Percentiles rank a stretch among this genome's conserved stretches.
Conservation (phyloP, 1,284 basidiomycete species). For the Sporisorium scitamineum region DNA sequence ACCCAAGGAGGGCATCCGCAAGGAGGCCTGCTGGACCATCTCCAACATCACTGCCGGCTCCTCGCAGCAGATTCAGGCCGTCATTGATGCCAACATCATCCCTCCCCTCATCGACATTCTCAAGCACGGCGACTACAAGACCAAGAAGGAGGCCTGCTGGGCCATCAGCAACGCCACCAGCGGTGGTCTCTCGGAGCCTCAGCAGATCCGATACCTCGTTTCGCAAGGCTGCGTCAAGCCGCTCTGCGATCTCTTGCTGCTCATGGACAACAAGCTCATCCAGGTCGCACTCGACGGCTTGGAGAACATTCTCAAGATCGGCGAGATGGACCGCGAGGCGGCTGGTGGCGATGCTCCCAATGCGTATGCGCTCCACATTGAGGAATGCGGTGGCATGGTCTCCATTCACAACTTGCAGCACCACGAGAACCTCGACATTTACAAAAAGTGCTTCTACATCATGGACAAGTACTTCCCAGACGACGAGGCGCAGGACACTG, state of each 20-base stretch:
- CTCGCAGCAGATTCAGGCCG: slow-evolving; percentile 91
- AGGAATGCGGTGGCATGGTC: slow-evolving; percentile 94
- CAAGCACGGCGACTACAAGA: slow-evolving; percentile 98
- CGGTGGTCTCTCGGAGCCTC: slow-evolving; percentile 94
- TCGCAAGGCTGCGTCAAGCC: slow-evolving; percentile 98
- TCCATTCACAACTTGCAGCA: slow-evolving; percentile 99
- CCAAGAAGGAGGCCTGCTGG: slow-evolving; percentile 99
- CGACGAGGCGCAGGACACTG: slow-evolving; percentile 74
- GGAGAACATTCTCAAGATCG: slow-evolving; percentile 98
- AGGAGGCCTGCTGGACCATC: slow-evolving; percentile 99
- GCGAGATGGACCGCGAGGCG: slow-evolving; percentile 92
- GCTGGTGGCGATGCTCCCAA: slow-evolving; percentile 86
- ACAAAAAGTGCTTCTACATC: slow-evolving; percentile 99
- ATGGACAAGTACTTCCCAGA: slow-evolving; percentile 70
- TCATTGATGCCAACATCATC: slow-evolving; percentile 81
- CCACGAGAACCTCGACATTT: slow-evolving; percentile 98
- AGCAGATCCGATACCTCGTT: slow-evolving; percentile 98
- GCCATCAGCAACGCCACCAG: slow-evolving; percentile 99
- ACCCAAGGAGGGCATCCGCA: slow-evolving; percentile 91
- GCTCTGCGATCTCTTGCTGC: slow-evolving; percentile 91
- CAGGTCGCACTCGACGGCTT: slow-evolving; percentile 96
- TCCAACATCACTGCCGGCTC: slow-evolving; percentile 98
- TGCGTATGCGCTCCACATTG: slow-evolving; percentile 92
- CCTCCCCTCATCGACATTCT: slow-evolving; percentile 99
- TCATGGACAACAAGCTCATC: slow-evolving; percentile 99